phyloP scores from a whole-genome alignment of 2,329 filamentous ascomycete genomes.

The Colletotrichum ledebouriae region DNA sequence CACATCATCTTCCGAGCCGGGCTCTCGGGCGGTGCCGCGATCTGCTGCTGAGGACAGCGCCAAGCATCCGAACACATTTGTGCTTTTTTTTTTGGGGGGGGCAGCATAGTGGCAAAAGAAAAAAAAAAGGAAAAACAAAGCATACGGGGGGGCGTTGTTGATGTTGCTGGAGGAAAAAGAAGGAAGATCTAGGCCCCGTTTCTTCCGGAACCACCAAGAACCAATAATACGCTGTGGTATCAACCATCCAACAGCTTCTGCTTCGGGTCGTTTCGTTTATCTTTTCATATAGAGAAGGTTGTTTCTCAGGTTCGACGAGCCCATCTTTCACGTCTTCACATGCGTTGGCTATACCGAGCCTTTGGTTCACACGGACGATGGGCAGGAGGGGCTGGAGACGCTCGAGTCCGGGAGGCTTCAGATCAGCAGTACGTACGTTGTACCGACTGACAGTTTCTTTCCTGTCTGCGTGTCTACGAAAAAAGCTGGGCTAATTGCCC shows the following conservation, averaged over 20 bases:
- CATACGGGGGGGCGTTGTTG: background rate
- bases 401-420: constrained; percentile 10
- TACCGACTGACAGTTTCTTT: constrained; percentile 25
- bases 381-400: constrained; percentile 4
- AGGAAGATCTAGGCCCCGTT: background rate
- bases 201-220: constrained; percentile 31
- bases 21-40: constrained; percentile 26
- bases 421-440: constrained; percentile 6
- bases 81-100: background rate
- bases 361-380: constrained; percentile 1
- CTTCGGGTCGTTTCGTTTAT: constrained; percentile 25
- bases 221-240: constrained; percentile 2
- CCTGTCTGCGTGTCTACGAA: background rate
- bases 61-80: constrained; percentile 7
- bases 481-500: constrained; percentile 12
- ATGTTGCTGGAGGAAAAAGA: background rate
- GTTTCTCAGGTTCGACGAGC: background rate
- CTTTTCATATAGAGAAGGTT: constrained; percentile 1
- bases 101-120: background rate
- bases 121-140: background rate
- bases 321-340: constrained; percentile 6
- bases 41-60: constrained; percentile 26
- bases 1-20: constrained; percentile 26
- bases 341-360: constrained; percentile 2
- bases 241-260: background rate